Base-by-base conservation (phyloP, 2,329 filamentous ascomycete genomes). In the Pseudomassariella vexata region DNA sequence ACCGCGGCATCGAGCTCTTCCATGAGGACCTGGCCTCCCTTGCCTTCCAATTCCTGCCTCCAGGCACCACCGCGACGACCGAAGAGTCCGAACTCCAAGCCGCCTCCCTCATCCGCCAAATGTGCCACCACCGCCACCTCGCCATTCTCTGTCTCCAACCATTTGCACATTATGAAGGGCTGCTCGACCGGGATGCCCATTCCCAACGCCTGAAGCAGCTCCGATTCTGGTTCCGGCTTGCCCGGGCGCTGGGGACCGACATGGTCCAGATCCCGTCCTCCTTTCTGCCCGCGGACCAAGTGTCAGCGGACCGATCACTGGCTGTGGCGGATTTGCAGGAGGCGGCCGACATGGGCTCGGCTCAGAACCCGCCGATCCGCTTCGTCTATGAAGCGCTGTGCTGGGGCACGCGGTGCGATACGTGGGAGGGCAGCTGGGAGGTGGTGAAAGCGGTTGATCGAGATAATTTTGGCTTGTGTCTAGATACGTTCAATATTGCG, bases 401-500 rank as follows among this genome's bases (percentile, higher is more conserved):
- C 44, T 90, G 79, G 75, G 82, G 81, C 8, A 86, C 82, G 0
- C 68, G 76, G 32, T 63, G 79, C 36, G 69, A 85, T 49, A 77
- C 67, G 0, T 90, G 85, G 85, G 82, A 88, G 51, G 59, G 63
- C 9, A 76, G 72, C 42, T 90, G 81, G 79, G 73, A 79, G 6
- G 62, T 87, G 3, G 76, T 88, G 1, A 57, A 67, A 44, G 60
- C 59, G 3, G 82, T 88, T 18, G 66, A 85, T 52, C 58, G 81
- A 6, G 56, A 69, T 7, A 89, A 89, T 55, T 86, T 89, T 49
- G 84, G 84, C 6, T 62, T 87, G 24, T 87, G 82, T 49, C 65
- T 89, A 16, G 84, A 89, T 55, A 85, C 79, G 0, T 89, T 86
- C 61, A 85, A 89, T 55, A 82, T 89, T 37, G 74, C 82, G 1